These are phyloP conservation scores for Cladosporium sp. DNA, from an alignment of 2,329 filamentous ascomycete species.

Conservation along the genomic window DNA sequence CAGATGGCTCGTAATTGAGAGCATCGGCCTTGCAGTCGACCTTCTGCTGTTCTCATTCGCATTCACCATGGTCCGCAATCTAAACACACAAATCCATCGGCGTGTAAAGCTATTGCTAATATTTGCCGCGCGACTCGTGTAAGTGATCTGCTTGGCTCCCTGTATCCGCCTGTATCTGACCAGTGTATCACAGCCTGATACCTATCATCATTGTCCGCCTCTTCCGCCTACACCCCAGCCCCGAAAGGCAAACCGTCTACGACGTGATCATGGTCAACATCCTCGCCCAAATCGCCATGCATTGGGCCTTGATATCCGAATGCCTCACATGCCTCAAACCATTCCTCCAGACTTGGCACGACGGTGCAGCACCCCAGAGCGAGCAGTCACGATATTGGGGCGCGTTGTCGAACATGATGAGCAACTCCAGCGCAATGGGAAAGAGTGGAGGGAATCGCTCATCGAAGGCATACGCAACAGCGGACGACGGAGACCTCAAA, in stretches of 20 bases:
- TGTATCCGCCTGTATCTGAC: neutral
- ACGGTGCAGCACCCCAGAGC: neutral
- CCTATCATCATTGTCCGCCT: neutral
- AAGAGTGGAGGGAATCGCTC: neutral
- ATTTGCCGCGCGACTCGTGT: neutral
- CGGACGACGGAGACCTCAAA: neutral
- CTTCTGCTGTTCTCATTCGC: neutral
- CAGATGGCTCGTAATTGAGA: constrained; percentile 1
- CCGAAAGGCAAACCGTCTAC: neutral
- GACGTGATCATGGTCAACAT: neutral
- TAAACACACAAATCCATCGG: neutral
- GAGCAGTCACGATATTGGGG: neutral
- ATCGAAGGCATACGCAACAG: neutral
- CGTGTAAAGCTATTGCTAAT: constrained; percentile 1
- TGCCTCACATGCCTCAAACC: constrained; percentile 4
- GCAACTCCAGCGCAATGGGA: neutral
- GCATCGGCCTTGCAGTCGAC: neutral
- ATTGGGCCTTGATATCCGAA: neutral
- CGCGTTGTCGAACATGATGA: neutral
- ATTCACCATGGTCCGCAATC: neutral
- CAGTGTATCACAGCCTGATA: neutral
- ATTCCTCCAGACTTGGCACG: constrained; percentile 3
- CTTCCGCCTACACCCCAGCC: neutral
- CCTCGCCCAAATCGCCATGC: neutral
- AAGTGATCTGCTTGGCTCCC: neutral